These are phyloP conservation scores for Cryptosporidium tyzzeri DNA, from an alignment of 169 alveolate species.

Conservation along the genomic window DNA sequence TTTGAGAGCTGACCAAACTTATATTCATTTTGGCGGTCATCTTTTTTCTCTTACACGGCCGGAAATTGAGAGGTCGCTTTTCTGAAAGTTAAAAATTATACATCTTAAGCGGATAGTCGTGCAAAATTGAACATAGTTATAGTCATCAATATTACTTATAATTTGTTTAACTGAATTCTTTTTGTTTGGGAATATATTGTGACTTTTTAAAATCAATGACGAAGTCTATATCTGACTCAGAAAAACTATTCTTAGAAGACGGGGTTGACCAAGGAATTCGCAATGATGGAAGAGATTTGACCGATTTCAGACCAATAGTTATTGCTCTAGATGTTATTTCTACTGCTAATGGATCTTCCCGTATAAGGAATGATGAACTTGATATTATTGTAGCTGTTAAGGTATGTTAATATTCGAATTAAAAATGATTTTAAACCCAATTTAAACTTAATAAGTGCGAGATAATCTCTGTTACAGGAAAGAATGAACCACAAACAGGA, in stretches of 20 bases:
- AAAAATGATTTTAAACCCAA: background rate
- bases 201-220: constrained; percentile 18
- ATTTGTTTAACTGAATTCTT: background rate
- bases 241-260: constrained; percentile 43
- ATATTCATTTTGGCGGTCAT: constrained; percentile 8
- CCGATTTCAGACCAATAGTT: constrained; percentile 38
- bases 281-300: constrained; percentile 62
- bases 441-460: constrained; percentile 46
- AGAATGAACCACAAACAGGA: constrained; percentile 1
- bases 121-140: too few species aligned
- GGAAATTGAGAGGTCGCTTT: background rate
- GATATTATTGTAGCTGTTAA: constrained; percentile 50
- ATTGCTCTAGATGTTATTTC: constrained; percentile 63
- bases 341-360: constrained; percentile 61
- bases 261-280: constrained; percentile 75
- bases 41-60: background rate
- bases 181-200: background rate
- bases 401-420: constrained; percentile 23
- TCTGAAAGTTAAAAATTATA: background rate
- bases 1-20: background rate
- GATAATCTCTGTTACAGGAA: constrained; percentile 7
- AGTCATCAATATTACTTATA: too few species aligned
- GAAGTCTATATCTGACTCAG: constrained; percentile 55
- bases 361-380: constrained; percentile 58
- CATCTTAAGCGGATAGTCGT: background rate